Conservation (phyloP, 345 rosid genomes). For the Geranium brycei region DNA sequence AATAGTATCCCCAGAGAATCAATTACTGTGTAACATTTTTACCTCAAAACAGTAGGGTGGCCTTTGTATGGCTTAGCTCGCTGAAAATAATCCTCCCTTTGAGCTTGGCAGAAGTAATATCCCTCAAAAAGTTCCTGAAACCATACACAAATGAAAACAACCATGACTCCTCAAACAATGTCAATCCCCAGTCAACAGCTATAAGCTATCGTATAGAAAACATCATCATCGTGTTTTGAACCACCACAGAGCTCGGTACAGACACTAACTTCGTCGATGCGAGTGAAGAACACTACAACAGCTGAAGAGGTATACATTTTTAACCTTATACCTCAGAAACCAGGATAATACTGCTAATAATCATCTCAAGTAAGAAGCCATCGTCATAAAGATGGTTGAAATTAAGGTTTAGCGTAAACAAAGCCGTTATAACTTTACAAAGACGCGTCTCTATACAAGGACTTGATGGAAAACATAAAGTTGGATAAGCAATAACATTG, state of each 20-base stretch:
- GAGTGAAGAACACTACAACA: background rate
- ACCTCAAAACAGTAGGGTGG: constrained; percentile 77
- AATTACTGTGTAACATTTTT: constrained; percentile 1
- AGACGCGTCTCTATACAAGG: background rate
- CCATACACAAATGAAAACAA: constrained; percentile 4
- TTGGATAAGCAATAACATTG: background rate
- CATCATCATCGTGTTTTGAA: background rate
- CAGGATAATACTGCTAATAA: too few relatives aligned
- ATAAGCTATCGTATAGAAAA: background rate
- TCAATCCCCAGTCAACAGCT: background rate
- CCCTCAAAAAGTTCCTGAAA: constrained; percentile 88
- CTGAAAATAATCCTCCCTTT: constrained; percentile 66
- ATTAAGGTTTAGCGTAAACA: background rate
- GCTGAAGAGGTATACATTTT: background rate
- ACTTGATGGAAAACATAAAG: background rate
- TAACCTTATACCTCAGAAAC: background rate
- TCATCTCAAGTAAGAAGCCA: too few relatives aligned
- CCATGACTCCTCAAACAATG: constrained; percentile 1
- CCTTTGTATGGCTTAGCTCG: constrained; percentile 72
- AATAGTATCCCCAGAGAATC: background rate
- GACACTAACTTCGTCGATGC: background rate
- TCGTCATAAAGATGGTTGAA: background rate
- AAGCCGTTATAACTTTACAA: background rate
- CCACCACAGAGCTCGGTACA: background rate
- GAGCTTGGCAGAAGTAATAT: constrained; percentile 95